phyloP scores from a whole-genome alignment of 495 filamentous ascomycete genomes.

The Xylaria curta region DNA sequence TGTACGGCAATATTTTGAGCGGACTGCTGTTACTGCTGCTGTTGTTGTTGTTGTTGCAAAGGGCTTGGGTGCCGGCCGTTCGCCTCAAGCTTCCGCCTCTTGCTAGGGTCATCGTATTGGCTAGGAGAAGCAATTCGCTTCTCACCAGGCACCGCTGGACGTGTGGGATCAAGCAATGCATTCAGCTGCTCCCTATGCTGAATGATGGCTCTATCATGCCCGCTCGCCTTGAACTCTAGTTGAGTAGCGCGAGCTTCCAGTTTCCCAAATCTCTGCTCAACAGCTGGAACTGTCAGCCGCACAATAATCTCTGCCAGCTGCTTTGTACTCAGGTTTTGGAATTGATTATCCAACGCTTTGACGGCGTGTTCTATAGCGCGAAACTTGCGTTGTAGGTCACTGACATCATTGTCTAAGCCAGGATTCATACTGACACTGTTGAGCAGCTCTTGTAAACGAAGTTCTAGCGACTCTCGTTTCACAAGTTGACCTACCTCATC shows the following conservation, averaged over 20 bases:
- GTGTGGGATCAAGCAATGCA: neutral
- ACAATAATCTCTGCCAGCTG: slow-evolving; percentile 36
- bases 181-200: neutral
- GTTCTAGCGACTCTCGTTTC: slow-evolving; percentile 17
- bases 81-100: slow-evolving; percentile 20
- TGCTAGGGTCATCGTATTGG: slow-evolving; percentile 15
- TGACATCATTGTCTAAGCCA: slow-evolving; percentile 9
- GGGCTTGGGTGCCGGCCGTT: slow-evolving; percentile 17
- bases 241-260: slow-evolving; percentile 21
- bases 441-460: slow-evolving; percentile 19
- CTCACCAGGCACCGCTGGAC: neutral
- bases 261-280: slow-evolving; percentile 25
- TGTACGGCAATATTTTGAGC: neutral
- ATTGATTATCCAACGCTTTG: slow-evolving; percentile 30
- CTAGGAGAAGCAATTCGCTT: slow-evolving; percentile 22
- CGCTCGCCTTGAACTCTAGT: slow-evolving; percentile 16
- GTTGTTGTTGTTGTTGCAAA: slow-evolving; percentile 8
- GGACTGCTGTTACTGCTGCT: neutral
- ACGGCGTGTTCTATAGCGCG: slow-evolving; percentile 26
- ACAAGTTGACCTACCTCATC: slow-evolving; percentile 10
- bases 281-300: slow-evolving; percentile 22
- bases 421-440: neutral
- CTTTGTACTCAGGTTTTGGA: slow-evolving; percentile 34
- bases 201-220: slow-evolving; percentile 5
- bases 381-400: slow-evolving; percentile 25